Evolutionary conservation across 495 filamentous ascomycete species (phyloP).

Genomic region (Trichocladium uniseriatum): DNA sequence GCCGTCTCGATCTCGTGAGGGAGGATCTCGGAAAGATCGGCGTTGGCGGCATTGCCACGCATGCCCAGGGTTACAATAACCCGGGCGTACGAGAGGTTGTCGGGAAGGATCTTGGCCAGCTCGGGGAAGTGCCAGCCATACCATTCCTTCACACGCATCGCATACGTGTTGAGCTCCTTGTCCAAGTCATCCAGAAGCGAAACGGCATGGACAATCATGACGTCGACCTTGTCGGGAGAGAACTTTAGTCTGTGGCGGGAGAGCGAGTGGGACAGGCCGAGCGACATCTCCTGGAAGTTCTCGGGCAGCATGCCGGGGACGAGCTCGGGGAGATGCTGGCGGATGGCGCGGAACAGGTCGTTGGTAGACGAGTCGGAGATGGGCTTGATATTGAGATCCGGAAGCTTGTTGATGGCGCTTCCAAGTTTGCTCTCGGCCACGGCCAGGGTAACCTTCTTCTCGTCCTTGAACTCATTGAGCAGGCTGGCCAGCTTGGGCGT

Average conservation of each 20-base stretch:
- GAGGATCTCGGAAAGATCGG: conserved; percentile 83
- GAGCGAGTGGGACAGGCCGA: conserved; percentile 93
- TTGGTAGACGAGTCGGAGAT: conserved; percentile 78
- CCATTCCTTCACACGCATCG: conserved; percentile 99
- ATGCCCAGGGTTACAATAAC: conserved; percentile 84
- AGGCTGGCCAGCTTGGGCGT: conserved; percentile 78
- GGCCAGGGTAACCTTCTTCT: conserved; percentile 92
- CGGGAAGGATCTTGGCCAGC: conserved; percentile 90
- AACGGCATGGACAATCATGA: conserved; percentile 98
- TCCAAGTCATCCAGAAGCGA: conserved; percentile 89
- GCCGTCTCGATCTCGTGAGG: conserved; percentile 92
- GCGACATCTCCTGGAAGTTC: conserved; percentile 82
- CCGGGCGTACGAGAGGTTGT: conserved; percentile 89
- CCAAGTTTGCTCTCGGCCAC: conserved; percentile 94
- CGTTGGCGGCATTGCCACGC: conserved; percentile 60
- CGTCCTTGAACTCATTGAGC: conserved; percentile 85
- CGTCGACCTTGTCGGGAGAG: conserved; percentile 97
- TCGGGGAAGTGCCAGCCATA: conserved; percentile 99
- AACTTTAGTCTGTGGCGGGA: conserved; percentile 99
- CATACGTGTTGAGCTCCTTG: conserved; percentile 97
- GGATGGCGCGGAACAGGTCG: conserved; percentile 89
- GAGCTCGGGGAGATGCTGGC: conserved; percentile 77
- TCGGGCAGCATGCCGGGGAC: conserved; percentile 81
- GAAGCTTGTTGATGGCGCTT: conserved; percentile 85
- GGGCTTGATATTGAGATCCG: conserved; percentile 71